These are phyloP conservation scores for Ophiostoma fasciatum DNA, from an alignment of 2,329 filamentous ascomycete genomes.

Conservation along the genomic window DNA sequence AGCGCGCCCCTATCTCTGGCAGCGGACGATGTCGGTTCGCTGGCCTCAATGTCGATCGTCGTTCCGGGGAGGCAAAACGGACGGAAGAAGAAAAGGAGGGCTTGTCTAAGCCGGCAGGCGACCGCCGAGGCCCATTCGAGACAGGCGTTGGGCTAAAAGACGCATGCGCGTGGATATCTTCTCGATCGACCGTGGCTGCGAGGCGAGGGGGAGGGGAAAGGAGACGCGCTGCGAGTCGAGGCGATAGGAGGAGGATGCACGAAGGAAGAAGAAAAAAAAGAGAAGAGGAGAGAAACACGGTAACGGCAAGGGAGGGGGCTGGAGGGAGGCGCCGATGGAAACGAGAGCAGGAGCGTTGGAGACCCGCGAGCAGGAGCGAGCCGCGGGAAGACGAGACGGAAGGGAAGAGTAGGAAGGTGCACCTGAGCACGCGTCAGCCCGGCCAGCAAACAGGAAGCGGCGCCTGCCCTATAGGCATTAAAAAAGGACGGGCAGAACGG, in stretches of 20 bases:
- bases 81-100: background rate
- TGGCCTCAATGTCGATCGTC: too few species aligned
- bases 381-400: background rate
- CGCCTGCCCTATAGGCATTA: background rate
- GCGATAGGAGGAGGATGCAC: background rate
- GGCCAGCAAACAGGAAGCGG: background rate
- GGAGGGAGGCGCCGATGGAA: background rate
- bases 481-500: background rate
- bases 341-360: background rate
- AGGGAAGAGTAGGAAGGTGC: background rate
- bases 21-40: too few species aligned
- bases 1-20: too few species aligned
- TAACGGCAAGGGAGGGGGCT: too few species aligned
- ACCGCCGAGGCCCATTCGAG: slow-evolving; percentile 5
- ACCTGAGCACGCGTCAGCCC: slow-evolving; percentile 1
- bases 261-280: slow-evolving; percentile 1
- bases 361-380: slow-evolving; percentile 1
- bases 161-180: slow-evolving; percentile 2
- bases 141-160: slow-evolving; percentile 1
- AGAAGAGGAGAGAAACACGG: slow-evolving; percentile 1
- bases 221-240: background rate
- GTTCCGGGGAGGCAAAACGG: too few species aligned
- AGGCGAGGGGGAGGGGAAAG: background rate
- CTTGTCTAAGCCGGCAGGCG: slow-evolving; percentile 5
- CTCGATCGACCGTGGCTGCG: background rate